A percentile compares a stretch with the other conserved stretches of the same genome.
phyloP scores from a whole-genome alignment of 2,329 filamentous ascomycete genomes.

The Drechslerella dactyloides region DNA sequence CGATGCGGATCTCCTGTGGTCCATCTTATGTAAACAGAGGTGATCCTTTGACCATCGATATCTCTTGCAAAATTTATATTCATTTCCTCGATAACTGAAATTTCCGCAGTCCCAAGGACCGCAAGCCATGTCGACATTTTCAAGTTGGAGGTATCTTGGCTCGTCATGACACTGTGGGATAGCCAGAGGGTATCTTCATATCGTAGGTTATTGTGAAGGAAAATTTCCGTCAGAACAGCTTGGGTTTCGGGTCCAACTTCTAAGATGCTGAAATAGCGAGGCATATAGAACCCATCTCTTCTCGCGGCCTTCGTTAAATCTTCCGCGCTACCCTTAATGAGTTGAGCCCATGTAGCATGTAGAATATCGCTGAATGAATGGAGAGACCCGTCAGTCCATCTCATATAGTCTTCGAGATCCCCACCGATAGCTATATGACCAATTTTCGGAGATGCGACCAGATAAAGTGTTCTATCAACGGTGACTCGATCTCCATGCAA shows the following conservation, averaged over 20 bases:
- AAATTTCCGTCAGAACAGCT: not conserved
- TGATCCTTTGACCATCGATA: no score
- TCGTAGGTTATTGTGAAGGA: not conserved
- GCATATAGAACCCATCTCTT: constrained; percentile 5
- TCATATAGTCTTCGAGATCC: no score
- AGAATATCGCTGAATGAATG: not conserved
- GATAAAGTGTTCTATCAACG: no score
- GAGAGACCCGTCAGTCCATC: no score
- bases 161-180: not conserved
- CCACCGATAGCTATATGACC: no score
- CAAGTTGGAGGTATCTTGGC: not conserved
- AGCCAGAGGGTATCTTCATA: constrained; percentile 1
- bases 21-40: no score
- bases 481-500: no score
- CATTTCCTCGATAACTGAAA: constrained; percentile 11
- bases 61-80: no score
- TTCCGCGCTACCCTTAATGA: no score
- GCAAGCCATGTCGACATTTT: constrained; percentile 5
- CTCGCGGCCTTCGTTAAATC: no score
- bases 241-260: not conserved
- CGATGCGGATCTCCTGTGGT: no score
- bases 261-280: constrained; percentile 4
- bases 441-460: no score
- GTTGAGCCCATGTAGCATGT: not conserved
- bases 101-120: not conserved